phyloP scores from a whole-genome alignment of 1,139 yeast species.

The Groenewaldozyma auringiensis region DNA sequence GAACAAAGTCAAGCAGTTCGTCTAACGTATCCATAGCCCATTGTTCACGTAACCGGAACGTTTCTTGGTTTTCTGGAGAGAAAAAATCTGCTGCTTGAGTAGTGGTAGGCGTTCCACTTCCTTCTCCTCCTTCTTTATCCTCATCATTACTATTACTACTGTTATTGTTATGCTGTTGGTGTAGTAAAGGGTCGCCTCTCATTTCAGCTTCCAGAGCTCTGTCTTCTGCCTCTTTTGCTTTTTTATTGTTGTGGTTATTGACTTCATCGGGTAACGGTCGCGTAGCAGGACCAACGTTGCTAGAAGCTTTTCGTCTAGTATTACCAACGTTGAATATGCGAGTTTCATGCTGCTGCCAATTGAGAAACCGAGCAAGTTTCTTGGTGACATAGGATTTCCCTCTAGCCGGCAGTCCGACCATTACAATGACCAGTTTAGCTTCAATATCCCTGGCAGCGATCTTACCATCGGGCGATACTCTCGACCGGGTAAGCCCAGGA shows the following conservation, averaged over 20 bases:
- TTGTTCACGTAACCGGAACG: conserved; percentile 66
- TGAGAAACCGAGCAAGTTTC: conserved; percentile 75
- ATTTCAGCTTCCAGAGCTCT: conserved; percentile 4
- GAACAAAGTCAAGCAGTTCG: conserved; percentile 69
- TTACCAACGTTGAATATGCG: conserved; percentile 91
- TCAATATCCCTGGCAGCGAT: conserved; percentile 68
- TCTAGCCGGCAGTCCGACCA: conserved; percentile 86
- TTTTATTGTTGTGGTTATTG: conserved; percentile 1
- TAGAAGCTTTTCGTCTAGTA: conserved; percentile 66
- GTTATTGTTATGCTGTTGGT: not conserved
- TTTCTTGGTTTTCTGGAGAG: conserved; percentile 65
- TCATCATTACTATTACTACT: not conserved
- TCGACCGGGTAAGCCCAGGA: conserved; percentile 85
- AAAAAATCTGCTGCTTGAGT: conserved; percentile 70
- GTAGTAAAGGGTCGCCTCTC: not conserved
- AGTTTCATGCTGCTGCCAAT: conserved; percentile 89
- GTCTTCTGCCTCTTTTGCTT: conserved; percentile 9
- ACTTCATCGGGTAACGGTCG: conserved; percentile 58
- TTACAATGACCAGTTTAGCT: conserved; percentile 79
- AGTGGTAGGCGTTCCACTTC: too few relatives aligned
- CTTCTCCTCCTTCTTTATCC: conserved; percentile 3
- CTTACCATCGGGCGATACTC: conserved; percentile 74
- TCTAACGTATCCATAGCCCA: conserved; percentile 97
- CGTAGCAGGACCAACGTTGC: conserved; percentile 61
- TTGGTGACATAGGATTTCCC: conserved; percentile 81